Evolutionary conservation across 2,329 filamentous ascomycete genomes (phyloP).

Genomic region (Ophiocordyceps australis): DNA sequence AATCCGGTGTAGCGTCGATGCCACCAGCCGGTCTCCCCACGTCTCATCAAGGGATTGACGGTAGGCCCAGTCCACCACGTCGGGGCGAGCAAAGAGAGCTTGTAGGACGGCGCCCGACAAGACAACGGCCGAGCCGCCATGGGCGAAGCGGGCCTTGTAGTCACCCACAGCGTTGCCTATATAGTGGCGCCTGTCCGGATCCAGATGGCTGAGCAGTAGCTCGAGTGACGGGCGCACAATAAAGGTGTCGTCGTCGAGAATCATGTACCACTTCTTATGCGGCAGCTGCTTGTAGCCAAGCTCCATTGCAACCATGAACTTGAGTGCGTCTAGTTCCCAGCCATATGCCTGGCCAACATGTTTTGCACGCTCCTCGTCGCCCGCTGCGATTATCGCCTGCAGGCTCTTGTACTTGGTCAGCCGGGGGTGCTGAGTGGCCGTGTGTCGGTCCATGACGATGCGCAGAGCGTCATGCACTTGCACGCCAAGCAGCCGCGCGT

Average conservation of each 20-base stretch:
- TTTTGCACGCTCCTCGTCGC: slow-evolving; percentile 17
- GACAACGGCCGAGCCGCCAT: slow-evolving; percentile 35
- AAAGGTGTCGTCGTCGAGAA: slow-evolving; percentile 40
- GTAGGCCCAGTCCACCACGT: slow-evolving; percentile 24
- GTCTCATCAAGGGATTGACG: slow-evolving; percentile 28
- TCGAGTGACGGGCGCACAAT: slow-evolving; percentile 28
- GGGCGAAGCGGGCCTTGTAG: slow-evolving; percentile 34
- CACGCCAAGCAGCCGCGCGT: slow-evolving; percentile 12
- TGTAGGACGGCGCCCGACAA: slow-evolving; percentile 31
- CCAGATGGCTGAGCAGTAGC: slow-evolving; percentile 27
- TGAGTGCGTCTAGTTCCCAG: slow-evolving; percentile 29
- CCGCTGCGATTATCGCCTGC: slow-evolving; percentile 16
- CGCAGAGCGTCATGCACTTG: slow-evolving; percentile 22
- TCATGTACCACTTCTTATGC: slow-evolving; percentile 38
- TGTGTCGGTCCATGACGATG: slow-evolving; percentile 13
- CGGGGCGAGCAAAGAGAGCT: slow-evolving; percentile 22
- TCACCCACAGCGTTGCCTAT: slow-evolving; percentile 39
- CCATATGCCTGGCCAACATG: slow-evolving; percentile 19
- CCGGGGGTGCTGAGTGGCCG: slow-evolving; percentile 13
- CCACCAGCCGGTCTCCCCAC: slow-evolving; percentile 35
- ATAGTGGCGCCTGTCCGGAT: slow-evolving; percentile 27
- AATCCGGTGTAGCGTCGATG: slow-evolving; percentile 30
- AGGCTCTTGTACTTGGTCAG: slow-evolving; percentile 21
- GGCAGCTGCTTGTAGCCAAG: slow-evolving; percentile 29
- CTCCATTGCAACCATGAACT: slow-evolving; percentile 38